These are phyloP conservation scores for Didymosphaeria variabile DNA, from an alignment of 2,329 filamentous ascomycete species.

Conservation along the genomic window DNA sequence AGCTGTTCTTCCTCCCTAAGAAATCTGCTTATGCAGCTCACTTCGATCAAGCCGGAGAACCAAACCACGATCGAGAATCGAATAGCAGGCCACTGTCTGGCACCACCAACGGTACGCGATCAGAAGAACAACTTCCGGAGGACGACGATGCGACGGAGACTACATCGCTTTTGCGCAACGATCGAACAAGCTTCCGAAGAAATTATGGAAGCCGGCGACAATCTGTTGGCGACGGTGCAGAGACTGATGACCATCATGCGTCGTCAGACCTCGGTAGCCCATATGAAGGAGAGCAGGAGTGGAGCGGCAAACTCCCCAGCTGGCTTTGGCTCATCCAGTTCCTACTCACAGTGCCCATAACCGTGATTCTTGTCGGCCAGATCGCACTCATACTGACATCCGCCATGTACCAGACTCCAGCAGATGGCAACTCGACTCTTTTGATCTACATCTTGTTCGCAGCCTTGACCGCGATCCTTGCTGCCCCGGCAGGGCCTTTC, in stretches of 20 bases:
- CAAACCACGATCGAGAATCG: constrained; percentile 36
- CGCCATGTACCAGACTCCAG: constrained; percentile 79
- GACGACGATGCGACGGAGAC: constrained; percentile 62
- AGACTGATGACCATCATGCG: constrained; percentile 50
- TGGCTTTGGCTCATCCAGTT: constrained; percentile 93
- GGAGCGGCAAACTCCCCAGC: constrained; percentile 79
- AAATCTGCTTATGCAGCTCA: constrained; percentile 75
- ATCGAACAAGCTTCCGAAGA: constrained; percentile 65
- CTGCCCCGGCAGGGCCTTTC: constrained; percentile 83
- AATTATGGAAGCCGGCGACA: constrained; percentile 53
- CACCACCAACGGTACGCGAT: constrained; percentile 39
- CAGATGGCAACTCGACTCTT: constrained; percentile 80
- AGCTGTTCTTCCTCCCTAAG: constrained; percentile 76
- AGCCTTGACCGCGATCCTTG: constrained; percentile 72
- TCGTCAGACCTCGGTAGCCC: constrained; percentile 37
- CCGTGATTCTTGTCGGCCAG: constrained; percentile 79
- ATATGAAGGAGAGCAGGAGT: constrained; percentile 80
- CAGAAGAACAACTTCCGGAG: constrained; percentile 40
- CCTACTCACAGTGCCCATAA: constrained; percentile 78
- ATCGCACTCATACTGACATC: constrained; percentile 76
- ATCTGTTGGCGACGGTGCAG: constrained; percentile 47
- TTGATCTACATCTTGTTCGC: constrained; percentile 76
- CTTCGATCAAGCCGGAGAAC: constrained; percentile 46
- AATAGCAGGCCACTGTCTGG: constrained; percentile 47
- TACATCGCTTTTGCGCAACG: constrained; percentile 64